These are phyloP conservation scores for Hypoxylon sp. DNA, from an alignment of 2,329 filamentous ascomycete genomes.

Conservation along the genomic window DNA sequence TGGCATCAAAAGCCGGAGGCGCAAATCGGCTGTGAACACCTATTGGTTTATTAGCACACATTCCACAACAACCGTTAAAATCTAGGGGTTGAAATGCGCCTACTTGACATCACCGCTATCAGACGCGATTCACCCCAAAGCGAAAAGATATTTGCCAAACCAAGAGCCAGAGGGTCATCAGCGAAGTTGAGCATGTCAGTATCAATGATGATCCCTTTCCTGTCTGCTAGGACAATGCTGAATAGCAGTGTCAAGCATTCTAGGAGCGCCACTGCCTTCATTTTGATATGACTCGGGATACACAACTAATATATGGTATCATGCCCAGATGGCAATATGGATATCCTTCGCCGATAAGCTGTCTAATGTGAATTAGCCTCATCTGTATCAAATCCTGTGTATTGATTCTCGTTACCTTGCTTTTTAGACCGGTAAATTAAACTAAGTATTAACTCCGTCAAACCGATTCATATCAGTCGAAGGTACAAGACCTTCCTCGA, in stretches of 20 bases:
- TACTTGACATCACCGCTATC: slow-evolving; percentile 32
- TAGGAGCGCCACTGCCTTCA: slow-evolving; percentile 2
- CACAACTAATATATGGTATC: too few species aligned
- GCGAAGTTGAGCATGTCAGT: slow-evolving; percentile 29
- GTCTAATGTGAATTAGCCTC: too few species aligned
- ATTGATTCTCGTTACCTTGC: too few species aligned
- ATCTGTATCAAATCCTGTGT: too few species aligned
- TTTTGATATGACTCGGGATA: too few species aligned
- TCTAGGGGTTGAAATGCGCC: neutral
- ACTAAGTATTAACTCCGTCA: too few species aligned
- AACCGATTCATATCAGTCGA: too few species aligned
- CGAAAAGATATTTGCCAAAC: slow-evolving; percentile 26
- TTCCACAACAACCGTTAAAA: neutral
- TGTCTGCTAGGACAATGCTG: slow-evolving; percentile 7
- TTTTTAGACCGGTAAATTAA: too few species aligned
- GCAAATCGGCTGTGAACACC: slow-evolving; percentile 28
- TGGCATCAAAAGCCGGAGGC: slow-evolving; percentile 29
- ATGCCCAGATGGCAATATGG: too few species aligned
- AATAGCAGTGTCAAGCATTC: slow-evolving; percentile 1
- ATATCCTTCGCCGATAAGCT: too few species aligned
- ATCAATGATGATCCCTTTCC: slow-evolving; percentile 30
- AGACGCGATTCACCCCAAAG: slow-evolving; percentile 30
- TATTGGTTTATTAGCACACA: slow-evolving; percentile 1
- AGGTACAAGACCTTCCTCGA: too few species aligned
- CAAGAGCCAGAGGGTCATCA: slow-evolving; percentile 28